Base-by-base conservation (phyloP, 164 flowering plant genomes). In the Cinnamomum chago region DNA sequence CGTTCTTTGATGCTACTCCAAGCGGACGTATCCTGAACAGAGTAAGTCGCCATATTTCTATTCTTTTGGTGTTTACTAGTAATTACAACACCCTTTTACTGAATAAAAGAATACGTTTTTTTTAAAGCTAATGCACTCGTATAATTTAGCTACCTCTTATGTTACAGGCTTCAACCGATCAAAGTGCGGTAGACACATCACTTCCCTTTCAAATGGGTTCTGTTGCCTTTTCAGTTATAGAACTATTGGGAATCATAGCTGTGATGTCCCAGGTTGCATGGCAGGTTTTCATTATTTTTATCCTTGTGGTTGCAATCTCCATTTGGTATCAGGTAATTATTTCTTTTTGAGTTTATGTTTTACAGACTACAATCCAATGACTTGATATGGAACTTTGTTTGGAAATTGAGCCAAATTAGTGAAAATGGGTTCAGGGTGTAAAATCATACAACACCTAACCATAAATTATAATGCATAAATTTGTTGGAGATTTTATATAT, bases 1-100 rank as follows among this genome's bases (percentile, higher is more conserved):
- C 97, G 60, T 95, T 93, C 82, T 93, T 92, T 81, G 99, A 95
- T 86, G 65, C 99, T 69, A 95, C 99, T 5, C 99, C 99, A 40
- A 90, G 92, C 81, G 97, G 97, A 50, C 85, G 98, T 62, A 90
- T 95, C 75, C 76, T 95, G 3, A 93, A 90, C 66, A 84, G 98
- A 73, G 99, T 95, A 82, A 75, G 91, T 79, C 20, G 25, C 24
- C 17, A 15, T 27, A 50, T 50, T 5, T 62, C 24, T 68, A 5
- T 75, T 33, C 35, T 30, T 30, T 25, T 64, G 40, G 40, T 40
- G 47, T 25, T 28, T 67, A 20, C 60, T 17, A 15, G 40, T 40
- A 4, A 11, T 28, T 67, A 33, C 60, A 55, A 15, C 60, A 55
- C 60, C 60, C 60, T 15, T 55, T 55, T 55, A 17, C 60, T 55